phyloP scores from a whole-genome alignment of 2,329 filamentous ascomycete genomes.

The Trichophaea hybrida region DNA sequence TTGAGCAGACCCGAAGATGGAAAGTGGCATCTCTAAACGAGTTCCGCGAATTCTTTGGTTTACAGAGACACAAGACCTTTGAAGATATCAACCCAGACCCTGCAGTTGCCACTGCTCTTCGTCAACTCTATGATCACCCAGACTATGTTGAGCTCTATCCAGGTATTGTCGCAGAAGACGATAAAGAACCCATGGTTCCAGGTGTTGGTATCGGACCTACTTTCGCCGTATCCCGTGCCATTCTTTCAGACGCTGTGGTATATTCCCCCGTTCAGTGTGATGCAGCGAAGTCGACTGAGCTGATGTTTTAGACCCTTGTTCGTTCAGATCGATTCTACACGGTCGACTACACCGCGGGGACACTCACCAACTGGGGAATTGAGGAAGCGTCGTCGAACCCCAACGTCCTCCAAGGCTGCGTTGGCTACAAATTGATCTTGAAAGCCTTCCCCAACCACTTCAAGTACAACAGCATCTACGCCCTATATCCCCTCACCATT shows the following conservation, averaged over 20 bases:
- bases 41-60: slow-evolving; percentile 66
- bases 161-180: slow-evolving; percentile 60
- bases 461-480: slow-evolving; percentile 62
- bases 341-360: slow-evolving; percentile 53
- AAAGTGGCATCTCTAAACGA: slow-evolving; percentile 66
- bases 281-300: too few relatives aligned
- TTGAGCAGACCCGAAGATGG: slow-evolving; percentile 62
- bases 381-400: slow-evolving; percentile 59
- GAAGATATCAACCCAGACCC: slow-evolving; percentile 72
- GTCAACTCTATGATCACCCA: slow-evolving; percentile 58
- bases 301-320: slow-evolving; percentile 41
- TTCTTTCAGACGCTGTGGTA: slow-evolving; percentile 58
- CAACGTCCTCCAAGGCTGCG: slow-evolving; percentile 62
- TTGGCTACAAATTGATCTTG: slow-evolving; percentile 72
- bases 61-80: slow-evolving; percentile 61
- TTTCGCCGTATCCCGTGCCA: slow-evolving; percentile 62
- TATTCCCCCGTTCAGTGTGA: too few relatives aligned
- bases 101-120: slow-evolving; percentile 49
- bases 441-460: slow-evolving; percentile 71
- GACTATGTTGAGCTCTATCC: slow-evolving; percentile 70
- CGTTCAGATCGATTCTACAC: slow-evolving; percentile 69
- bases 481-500: slow-evolving; percentile 58
- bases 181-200: slow-evolving; percentile 57
- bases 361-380: slow-evolving; percentile 74
- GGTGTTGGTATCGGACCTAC: slow-evolving; percentile 62